Evolutionary conservation across 2,329 filamentous ascomycete genomes (phyloP), one percentile per base, ranked within the genome.

Genomic region (Paracorniculantispora psalliotae): DNA sequence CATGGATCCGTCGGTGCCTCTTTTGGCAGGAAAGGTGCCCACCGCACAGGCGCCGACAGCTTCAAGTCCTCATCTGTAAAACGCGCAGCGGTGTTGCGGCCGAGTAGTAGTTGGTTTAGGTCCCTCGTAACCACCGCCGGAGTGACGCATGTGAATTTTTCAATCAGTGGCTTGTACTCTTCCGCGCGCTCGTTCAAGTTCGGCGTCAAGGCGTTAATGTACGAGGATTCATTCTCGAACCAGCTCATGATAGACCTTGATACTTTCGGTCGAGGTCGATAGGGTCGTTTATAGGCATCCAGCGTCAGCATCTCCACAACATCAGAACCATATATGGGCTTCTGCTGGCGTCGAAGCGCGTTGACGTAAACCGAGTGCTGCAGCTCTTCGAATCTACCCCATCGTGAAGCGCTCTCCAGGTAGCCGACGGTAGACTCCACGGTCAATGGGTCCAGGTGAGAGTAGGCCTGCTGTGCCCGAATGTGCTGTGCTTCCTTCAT

Each of bases 91-190:
- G 83, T 83, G 43, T 76, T 79, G 1, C 79, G 75, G 0, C 89
- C 89, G 7, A 94, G 77, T 1, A 90, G 71, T 25, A 92, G 78
- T 28, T 82, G 79, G 19, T 85, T 84, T 66, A 96, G 79, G 63
- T 96, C 91, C 30, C 88, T 84, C 0, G 92, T 91, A 3, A 96
- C 86, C 13, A 91, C 93, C 1, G 91, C 87, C 2, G 94, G 94
- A 0, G 94, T 97, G 35, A 96, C 86, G 67, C 93, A 99, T 1
- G 90, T 91, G 67, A 97, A 99, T 69, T 93, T 91, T 63, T 89
- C 86, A 56, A 99, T 87, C 2, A 83, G 86, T 0, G 84, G 85
- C 67, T 93, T 87, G 73, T 96, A 80, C 15, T 80, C 79, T 54
- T 85, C 81, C 1, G 92, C 87, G 25, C 92, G 87, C 66, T 91